Evolutionary conservation across 2,329 filamentous ascomycete genomes (phyloP).

Genomic region (Alternaria consortialis): DNA sequence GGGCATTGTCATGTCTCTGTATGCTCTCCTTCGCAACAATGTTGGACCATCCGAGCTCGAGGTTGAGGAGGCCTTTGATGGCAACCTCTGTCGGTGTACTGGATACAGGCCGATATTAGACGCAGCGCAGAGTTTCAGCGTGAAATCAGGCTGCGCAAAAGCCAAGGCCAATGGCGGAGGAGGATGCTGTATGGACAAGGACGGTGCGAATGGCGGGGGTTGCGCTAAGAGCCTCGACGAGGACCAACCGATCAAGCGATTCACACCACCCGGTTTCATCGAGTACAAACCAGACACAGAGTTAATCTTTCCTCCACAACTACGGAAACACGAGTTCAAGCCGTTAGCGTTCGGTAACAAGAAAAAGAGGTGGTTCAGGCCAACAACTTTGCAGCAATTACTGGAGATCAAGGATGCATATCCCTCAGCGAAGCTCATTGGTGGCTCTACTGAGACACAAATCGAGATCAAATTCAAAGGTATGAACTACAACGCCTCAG

Average conservation of each 20-base stretch:
- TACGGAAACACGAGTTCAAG: slow-evolving; percentile 83
- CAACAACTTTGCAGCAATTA: slow-evolving; percentile 84
- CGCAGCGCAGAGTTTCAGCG: slow-evolving; percentile 88
- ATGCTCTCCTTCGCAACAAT: slow-evolving; percentile 89
- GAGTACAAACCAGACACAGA: slow-evolving; percentile 94
- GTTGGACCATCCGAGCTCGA: slow-evolving; percentile 79
- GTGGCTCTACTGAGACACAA: slow-evolving; percentile 95
- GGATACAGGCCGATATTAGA: slow-evolving; percentile 94
- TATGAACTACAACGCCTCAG: slow-evolving; percentile 85
- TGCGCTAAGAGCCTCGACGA: slow-evolving; percentile 54
- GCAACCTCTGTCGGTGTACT: slow-evolving; percentile 94
- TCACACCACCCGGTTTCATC: slow-evolving; percentile 90
- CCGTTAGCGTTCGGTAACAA: slow-evolving; percentile 93
- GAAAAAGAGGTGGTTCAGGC: slow-evolving; percentile 91
- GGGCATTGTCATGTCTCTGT: slow-evolving; percentile 96
- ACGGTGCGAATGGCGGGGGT: slow-evolving; percentile 54
- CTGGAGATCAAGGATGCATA: slow-evolving; percentile 89
- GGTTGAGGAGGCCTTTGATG: slow-evolving; percentile 95
- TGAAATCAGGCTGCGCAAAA: slow-evolving; percentile 64
- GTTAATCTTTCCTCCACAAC: slow-evolving; percentile 87
- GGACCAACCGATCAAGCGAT: slow-evolving; percentile 63
- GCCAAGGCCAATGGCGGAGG: slow-evolving; percentile 66
- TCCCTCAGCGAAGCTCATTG: slow-evolving; percentile 91
- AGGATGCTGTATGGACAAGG: slow-evolving; percentile 76
- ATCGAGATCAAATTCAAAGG: slow-evolving; percentile 99